Evolutionary conservation across 192 early-diverging fungal genomes (phyloP), one percentile per base, ranked within the genome.

Genomic region (Allomyces macrogynus): DNA sequence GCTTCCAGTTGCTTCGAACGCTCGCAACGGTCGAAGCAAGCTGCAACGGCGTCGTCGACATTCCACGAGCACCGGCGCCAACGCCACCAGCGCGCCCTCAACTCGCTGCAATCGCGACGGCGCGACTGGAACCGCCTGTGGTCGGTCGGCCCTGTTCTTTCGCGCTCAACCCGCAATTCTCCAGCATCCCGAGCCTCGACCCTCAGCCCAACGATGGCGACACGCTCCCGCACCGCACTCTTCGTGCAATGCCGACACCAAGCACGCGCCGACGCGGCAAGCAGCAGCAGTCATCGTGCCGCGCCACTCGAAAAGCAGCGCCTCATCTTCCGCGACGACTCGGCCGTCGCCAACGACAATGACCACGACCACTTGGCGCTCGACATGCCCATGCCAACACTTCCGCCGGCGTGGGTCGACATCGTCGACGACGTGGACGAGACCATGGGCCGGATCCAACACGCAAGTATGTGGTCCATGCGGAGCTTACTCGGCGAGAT

Each of bases 351-450:
- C 43, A 77, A 77, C 32, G 76, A 75, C 22, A 78, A 76, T 9
- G 67, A 84, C 54, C 83, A 84, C 63, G 84, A 88, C 69, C 80
- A 79, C 43, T 81, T 83, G 18, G 87, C 88, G 64, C 85, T 86
- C 24, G 85, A 92, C 32, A 93, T 97, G 54, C 91, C 95, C 72
- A 73, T 95, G 71, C 80, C 87, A 57, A 83, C 85, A 67, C 76
- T 97, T 63, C 92, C 92, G 61, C 94, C 94, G 23, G 83, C 86
- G 80, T 97, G 94, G 89, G 84, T 90, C 10, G 91, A 94, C 73
- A 81, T 91, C 63, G 90, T 92, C 10, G 91, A 93, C 60, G 90
- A 94, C 71, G 85, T 95, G 22, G 76, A 81, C 67, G 82, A 86
- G 62, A 76, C 79, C 61, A 65, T 87, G 40, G 82, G 86, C 7